A percentile compares a stretch with the other conserved stretches of the same genome.
phyloP scores from a whole-genome alignment of 2,329 filamentous ascomycete species.

The Fusarium nodosum region DNA sequence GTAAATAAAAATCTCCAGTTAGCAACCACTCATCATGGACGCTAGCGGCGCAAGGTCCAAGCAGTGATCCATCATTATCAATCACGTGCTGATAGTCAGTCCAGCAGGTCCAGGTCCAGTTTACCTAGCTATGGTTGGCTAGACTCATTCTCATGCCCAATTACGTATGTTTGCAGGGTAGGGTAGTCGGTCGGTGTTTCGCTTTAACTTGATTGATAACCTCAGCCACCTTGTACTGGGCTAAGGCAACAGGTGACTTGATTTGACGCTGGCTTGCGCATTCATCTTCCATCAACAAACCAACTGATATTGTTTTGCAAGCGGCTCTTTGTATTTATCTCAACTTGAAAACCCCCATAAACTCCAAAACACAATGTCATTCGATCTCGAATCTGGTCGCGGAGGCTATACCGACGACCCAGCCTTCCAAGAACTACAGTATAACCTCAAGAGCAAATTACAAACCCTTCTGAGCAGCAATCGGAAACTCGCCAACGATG shows the following conservation, averaged over 20 bases:
- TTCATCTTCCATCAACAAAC: conserved; percentile 28
- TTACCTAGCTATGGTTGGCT: conserved; percentile 41
- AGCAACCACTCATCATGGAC: conserved; percentile 48
- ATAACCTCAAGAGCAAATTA: conserved; percentile 86
- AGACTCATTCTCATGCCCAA: conserved; percentile 25
- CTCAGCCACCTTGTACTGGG: conserved; percentile 41
- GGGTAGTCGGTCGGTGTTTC: neutral
- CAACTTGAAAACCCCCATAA: conserved; percentile 4
- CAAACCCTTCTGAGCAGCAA: conserved; percentile 92
- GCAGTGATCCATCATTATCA: conserved; percentile 27
- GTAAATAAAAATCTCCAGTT: conserved; percentile 56
- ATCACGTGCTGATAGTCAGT: conserved; percentile 52
- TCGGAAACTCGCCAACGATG: conserved; percentile 84
- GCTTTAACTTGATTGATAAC: conserved; percentile 36
- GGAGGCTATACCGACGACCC: conserved; percentile 93
- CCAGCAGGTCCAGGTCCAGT: conserved; percentile 13
- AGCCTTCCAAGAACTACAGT: conserved; percentile 86
- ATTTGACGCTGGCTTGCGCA: conserved; percentile 23
- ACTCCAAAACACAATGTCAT: conserved; percentile 76
- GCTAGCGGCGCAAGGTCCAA: conserved; percentile 36
- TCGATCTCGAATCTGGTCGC: conserved; percentile 86
- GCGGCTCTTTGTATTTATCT: conserved; percentile 9
- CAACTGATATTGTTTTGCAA: neutral
- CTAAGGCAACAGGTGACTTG: conserved; percentile 47
- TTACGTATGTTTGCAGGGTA: conserved; percentile 51